These are phyloP conservation scores for Naganishia randhawae DNA, from an alignment of 768 basidiomycete species.

Conservation along the genomic window DNA sequence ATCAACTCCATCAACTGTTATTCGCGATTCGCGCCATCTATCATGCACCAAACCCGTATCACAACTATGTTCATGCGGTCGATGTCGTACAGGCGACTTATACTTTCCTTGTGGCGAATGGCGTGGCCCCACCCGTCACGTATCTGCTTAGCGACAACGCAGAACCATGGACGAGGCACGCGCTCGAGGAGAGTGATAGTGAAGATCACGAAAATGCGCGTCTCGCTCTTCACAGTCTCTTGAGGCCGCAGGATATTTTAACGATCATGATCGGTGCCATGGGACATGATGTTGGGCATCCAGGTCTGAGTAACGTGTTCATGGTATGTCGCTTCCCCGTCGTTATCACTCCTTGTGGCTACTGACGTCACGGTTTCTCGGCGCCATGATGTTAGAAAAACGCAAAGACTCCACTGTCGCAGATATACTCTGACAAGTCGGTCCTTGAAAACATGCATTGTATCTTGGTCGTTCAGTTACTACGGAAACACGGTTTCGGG, in stretches of 20 bases:
- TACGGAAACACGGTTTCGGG: constrained; percentile 74
- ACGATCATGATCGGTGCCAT: constrained; percentile 85
- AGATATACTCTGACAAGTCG: constrained; percentile 82
- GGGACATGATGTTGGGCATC: constrained; percentile 96
- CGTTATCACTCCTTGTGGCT: not conserved
- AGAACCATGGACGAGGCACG: constrained; percentile 40
- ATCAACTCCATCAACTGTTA: constrained; percentile 71
- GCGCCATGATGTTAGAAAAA: constrained; percentile 66
- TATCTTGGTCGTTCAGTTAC: constrained; percentile 69
- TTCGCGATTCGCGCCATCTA: constrained; percentile 88
- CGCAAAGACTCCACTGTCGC: constrained; percentile 79
- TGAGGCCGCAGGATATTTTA: constrained; percentile 69
- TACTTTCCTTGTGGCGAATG: constrained; percentile 72
- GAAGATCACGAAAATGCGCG: constrained; percentile 27
- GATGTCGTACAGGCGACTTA: constrained; percentile 94
- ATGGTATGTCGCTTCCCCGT: constrained; percentile 62
- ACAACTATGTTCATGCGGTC: constrained; percentile 94
- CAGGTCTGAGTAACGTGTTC: constrained; percentile 87
- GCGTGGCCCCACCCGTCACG: constrained; percentile 72
- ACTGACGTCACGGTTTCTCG: not conserved
- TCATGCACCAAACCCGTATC: constrained; percentile 85
- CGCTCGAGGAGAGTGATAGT: constrained; percentile 29
- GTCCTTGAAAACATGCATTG: constrained; percentile 88
- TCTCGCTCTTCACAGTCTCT: constrained; percentile 47
- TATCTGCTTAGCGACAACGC: constrained; percentile 55